Evolutionary conservation across 371 early-diverging fungal species (phyloP), one percentile per base, ranked within the genome.

Genomic region (Funneliformis caledonium): DNA sequence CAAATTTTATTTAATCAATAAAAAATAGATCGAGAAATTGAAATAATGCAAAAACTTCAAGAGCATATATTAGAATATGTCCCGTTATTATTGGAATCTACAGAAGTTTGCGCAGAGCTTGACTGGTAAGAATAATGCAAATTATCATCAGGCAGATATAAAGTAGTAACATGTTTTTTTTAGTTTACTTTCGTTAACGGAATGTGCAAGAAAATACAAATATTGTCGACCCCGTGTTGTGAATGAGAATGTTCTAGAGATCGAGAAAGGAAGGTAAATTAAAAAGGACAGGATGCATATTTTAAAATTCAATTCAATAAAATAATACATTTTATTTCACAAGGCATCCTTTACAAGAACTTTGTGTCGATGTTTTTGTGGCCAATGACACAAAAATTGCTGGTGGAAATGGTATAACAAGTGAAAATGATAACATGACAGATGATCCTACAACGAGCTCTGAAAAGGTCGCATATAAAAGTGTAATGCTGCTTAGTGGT

Each of bases 331-430:
- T 56, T n/a, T 31, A 74, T 7, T 43, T 12, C 9, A 31, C 16
- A 76, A 93, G 94, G 62, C 96, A 95, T 82, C 94, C 94, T 9
- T 82, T 94, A 11, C 91, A 92, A 72, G 95, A 94, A 80, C 82
- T 92, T 6, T 87, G 85, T 47, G 88, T 92, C 1, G 88, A 90
- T 52, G 84, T 86, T 0, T 94, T 94, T 84, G 88, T 95, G 10
- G 82, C 90, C 0, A 94, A 95, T 80, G 88, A 91, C 70, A 91
- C 89, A 0, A 60, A 81, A 7, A 45, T 94, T 1, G 88, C 88
- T 19, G 85, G 85, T 1, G 86, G 85, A 0, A 62, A 56, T 22
- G 85, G 83, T 2, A 26, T 69, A 12, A 14, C 73, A 43, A 43
- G 48, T 12, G 47, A 43, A 2, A 61, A 48, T 42, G 60, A 65